Base-by-base conservation (phyloP, 164 flowering plant species). In the Magnolia sinica region DNA sequence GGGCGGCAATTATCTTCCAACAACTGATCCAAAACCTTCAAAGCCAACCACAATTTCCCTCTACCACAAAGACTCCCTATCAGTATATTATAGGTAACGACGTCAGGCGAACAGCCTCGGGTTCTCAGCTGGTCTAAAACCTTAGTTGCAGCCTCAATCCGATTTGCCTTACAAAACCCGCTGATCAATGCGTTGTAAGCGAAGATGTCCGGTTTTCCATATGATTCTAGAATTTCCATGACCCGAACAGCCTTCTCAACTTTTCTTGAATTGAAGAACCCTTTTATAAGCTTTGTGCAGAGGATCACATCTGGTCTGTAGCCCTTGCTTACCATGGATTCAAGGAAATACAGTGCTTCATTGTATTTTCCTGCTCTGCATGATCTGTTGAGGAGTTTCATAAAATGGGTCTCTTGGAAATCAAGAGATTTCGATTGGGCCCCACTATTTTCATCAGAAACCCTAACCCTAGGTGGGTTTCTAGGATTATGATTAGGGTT, bases 281-380 rank as follows among this genome's bases (percentile, higher is more conserved):
- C 95, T 70, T 87, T 86, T 2, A 94, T 87, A 64, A 94, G 86
- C 86, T 88, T 94, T n/a, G 97, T 92, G 75, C 98, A 90, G 18
- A 89, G 81, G 65, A 90, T 80, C n/a, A 88, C 93, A 84, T 90
- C 94, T 75, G 94, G 90, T 64, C 81, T 83, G 77, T 87, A 84
- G 49, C 96, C 96, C 79, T 82, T 87, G 74, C 75, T 86, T 14
- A 88, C 88, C 89, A 89, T 74, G 64, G 80, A 77, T 73, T 90
- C 91, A 27, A 92, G 91, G 75, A 90, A 86, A 82, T 90, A 85
- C 20, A 91, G 82, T 2, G 93, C 78, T 76, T 94, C 97, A 50
- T 72, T 83, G 75, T 75, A 87, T 19, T 92, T 89, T 6, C 94
- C 91, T 14, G 87, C 85, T 74, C 84, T 90, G 76, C 87, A 90